Base-by-base conservation (phyloP, 129 eudicot genomes). In the Chrysanthemum seticuspe region DNA sequence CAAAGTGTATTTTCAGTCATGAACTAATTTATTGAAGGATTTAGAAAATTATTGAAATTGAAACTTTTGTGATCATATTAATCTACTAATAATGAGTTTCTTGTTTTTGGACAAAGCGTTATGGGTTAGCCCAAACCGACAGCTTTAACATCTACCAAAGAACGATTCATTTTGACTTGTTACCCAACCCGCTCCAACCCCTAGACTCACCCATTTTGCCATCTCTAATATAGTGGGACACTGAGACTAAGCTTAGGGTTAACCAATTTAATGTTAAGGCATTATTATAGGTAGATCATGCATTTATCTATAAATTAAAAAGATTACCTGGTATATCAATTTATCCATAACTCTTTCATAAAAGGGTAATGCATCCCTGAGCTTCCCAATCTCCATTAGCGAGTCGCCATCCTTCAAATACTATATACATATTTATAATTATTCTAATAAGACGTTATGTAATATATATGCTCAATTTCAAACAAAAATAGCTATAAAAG, bases 291-390 rank as follows among this genome's bases (percentile, higher is more conserved):
- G 34, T 21, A 58, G 13, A 58, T 16, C 14, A 9, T 3, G 2
- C 19, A 19, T 21, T 8, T 58, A 10, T 12, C 6, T 58, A 19
- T 8, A 2, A 21, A 6, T 1, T 8, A 73, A 47, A 25, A 27
- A 27, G 21, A 36, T 56, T 81, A 92, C 98, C 95, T 89, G 76
- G 74, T 83, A 92, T 65, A 83, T 73, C 83, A 92, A 71, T 79
- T 92, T 89, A 18, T 87, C 90, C 98, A 92, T 92, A 55, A 92
- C 88, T 75, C 76, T 66, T 75, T 92, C 91, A 61, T 89, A 92
- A 72, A 81, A 89, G 18, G 96, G 95, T 53, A 89, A 36, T 72
- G 98, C 98, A 49, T 87, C 90, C 88, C 74, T 86, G 21, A 92
- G 95, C 60, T 82, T 87, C 55, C 98, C 98, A 18, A 61, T 74